These are phyloP conservation scores for Solanum appendiculatum DNA, from an alignment of 257 asterid genomes.

Conservation along the genomic window DNA sequence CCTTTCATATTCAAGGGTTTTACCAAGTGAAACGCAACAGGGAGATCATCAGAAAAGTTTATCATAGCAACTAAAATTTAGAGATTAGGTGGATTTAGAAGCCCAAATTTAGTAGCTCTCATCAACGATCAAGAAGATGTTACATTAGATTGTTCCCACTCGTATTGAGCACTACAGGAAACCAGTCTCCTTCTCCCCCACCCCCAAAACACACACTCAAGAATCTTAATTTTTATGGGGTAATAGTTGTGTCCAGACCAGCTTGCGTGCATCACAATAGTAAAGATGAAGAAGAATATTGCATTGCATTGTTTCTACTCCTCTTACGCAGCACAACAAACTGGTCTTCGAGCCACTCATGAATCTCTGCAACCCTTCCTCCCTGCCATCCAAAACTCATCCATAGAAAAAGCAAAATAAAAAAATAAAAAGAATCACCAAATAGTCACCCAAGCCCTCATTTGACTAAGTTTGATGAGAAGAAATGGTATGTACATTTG, in stretches of 20 bases:
- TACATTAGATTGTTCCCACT: background rate
- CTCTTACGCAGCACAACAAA: background rate
- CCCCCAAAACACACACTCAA: background rate
- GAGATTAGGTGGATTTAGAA: background rate
- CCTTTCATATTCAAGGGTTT: background rate
- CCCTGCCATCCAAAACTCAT: background rate
- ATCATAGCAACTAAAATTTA: background rate
- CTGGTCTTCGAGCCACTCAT: background rate
- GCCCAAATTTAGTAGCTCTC: background rate
- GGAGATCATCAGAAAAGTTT: background rate
- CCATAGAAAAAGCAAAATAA: background rate
- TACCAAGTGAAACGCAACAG: background rate
- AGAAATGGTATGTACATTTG: background rate
- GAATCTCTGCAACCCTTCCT: background rate
- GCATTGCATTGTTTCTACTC: background rate
- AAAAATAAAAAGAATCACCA: background rate
- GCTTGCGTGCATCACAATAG: background rate
- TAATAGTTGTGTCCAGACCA: background rate
- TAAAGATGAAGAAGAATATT: background rate
- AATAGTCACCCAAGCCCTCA: background rate
- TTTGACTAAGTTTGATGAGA: background rate
- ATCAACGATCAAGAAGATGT: background rate
- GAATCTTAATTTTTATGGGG: background rate
- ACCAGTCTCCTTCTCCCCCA: background rate
- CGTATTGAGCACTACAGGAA: background rate